These are phyloP conservation scores for Chaetothyriales sp. DNA, from an alignment of 2,329 filamentous ascomycete species.

Conservation along the genomic window DNA sequence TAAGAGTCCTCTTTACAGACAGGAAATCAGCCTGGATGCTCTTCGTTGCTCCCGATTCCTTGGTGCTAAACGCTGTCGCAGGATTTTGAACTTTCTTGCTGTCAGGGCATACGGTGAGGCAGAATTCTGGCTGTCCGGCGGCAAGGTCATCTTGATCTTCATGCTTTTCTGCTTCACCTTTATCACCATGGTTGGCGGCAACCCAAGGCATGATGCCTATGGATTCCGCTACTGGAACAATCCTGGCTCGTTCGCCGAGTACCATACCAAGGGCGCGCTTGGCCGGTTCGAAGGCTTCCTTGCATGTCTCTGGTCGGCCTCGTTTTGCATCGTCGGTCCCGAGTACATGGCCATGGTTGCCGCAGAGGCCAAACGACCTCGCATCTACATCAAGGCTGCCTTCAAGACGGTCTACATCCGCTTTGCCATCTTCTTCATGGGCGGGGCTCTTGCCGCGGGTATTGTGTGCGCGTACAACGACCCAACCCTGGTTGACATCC, in stretches of 20 bases:
- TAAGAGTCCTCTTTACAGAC: constrained; percentile 8
- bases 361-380: constrained; percentile 54
- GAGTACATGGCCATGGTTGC: constrained; percentile 48
- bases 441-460: constrained; percentile 54
- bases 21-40: constrained; percentile 6
- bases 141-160: constrained; percentile 51
- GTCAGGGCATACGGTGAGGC: constrained; percentile 54
- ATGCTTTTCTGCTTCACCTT: constrained; percentile 60
- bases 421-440: constrained; percentile 58
- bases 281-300: constrained; percentile 42
- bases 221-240: constrained; percentile 52
- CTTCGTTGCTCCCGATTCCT: neutral
- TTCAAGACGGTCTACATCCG: constrained; percentile 65
- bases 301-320: constrained; percentile 56
- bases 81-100: constrained; percentile 47
- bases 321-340: constrained; percentile 48
- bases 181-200: constrained; percentile 65
- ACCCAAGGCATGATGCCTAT: constrained; percentile 52
- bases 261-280: constrained; percentile 44
- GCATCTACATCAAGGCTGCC: constrained; percentile 52
- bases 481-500: constrained; percentile 30
- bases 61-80: constrained; percentile 20
- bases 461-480: constrained; percentile 55
- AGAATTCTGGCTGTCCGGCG: constrained; percentile 53
- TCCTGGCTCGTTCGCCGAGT: constrained; percentile 51